Percentiles rank a stretch among this genome's conserved stretches.
Evolutionary conservation across 2,329 filamentous ascomycete species (phyloP).

Genomic region (Fusarium nodosum): DNA sequence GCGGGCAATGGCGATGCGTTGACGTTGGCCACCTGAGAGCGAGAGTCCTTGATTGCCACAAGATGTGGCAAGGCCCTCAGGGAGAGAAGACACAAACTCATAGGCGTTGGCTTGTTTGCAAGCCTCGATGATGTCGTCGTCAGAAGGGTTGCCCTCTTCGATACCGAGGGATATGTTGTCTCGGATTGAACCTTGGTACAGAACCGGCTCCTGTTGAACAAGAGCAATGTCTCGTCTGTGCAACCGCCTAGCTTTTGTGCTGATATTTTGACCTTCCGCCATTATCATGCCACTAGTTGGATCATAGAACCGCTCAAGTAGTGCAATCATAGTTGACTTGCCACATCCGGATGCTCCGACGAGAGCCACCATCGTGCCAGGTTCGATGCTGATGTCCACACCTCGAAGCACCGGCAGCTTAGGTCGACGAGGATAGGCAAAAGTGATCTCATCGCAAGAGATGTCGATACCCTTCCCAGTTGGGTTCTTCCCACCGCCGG

Average conservation of each 20-base stretch:
- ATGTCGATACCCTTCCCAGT: conserved; percentile 54
- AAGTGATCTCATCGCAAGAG: conserved; percentile 66
- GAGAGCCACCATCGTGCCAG: conserved; percentile 66
- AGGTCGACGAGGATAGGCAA: conserved; percentile 67
- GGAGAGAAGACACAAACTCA: conserved; percentile 68
- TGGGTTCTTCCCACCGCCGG: conserved; percentile 15
- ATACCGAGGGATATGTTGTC: conserved; percentile 69
- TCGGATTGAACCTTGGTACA: conserved; percentile 65
- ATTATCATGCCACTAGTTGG: conserved; percentile 51
- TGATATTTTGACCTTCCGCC: conserved; percentile 52
- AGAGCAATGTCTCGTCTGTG: conserved; percentile 57
- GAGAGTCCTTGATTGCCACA: conserved; percentile 77
- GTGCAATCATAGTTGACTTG: conserved; percentile 71
- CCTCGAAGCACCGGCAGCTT: conserved; percentile 55
- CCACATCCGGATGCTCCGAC: conserved; percentile 71
- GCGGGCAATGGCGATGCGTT: conserved; percentile 79
- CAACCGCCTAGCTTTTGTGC: conserved; percentile 47
- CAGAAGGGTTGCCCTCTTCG: conserved; percentile 49
- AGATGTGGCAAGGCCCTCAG: conserved; percentile 71
- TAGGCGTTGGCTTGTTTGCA: conserved; percentile 68
- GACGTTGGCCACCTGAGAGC: conserved; percentile 79
- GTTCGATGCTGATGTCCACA: conserved; percentile 58
- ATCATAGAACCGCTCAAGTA: conserved; percentile 62
- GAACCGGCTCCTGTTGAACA: conserved; percentile 59
- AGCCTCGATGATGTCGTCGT: conserved; percentile 61